A percentile compares a stretch with the other conserved stretches of the same genome.
phyloP scores from a whole-genome alignment of 352 stramenopile genomes.

The Globisporangium apiculatum region DNA sequence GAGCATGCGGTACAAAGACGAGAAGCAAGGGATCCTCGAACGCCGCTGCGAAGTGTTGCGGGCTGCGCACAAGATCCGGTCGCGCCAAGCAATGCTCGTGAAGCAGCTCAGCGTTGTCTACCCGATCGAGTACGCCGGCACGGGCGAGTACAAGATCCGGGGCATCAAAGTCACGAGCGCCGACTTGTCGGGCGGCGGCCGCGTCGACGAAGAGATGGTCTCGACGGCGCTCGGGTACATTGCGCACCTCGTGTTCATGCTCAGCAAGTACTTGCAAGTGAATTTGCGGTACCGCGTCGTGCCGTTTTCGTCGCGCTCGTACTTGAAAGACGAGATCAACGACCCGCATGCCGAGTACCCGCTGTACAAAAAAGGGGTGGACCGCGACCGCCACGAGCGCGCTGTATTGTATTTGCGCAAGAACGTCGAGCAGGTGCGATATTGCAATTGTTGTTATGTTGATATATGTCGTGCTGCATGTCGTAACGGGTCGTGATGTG shows the following conservation, averaged over 20 bases:
- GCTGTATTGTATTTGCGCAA: slow-evolving; percentile 73
- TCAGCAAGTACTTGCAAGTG: slow-evolving; percentile 85
- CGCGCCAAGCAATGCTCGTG: slow-evolving; percentile 70
- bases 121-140: slow-evolving; percentile 77
- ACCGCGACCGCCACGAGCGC: slow-evolving; percentile 72
- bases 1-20: slow-evolving; percentile 77
- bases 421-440: slow-evolving; percentile 73
- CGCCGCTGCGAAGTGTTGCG: slow-evolving; percentile 69
- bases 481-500: too few species aligned
- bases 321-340: slow-evolving; percentile 84
- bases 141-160: slow-evolving; percentile 76
- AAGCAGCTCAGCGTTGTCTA: slow-evolving; percentile 73
- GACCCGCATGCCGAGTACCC: slow-evolving; percentile 73
- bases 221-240: slow-evolving; percentile 83
- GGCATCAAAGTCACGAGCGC: slow-evolving; percentile 71
- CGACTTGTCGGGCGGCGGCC: slow-evolving; percentile 48
- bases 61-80: slow-evolving; percentile 77
- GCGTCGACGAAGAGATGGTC: slow-evolving; percentile 70
- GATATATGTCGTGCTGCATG: too few species aligned
- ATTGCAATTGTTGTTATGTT: neutral
- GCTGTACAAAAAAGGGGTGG: slow-evolving; percentile 71
- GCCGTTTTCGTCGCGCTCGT: slow-evolving; percentile 74
- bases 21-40: slow-evolving; percentile 72
- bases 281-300: slow-evolving; percentile 79
- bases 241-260: slow-evolving; percentile 83